A percentile compares a stretch with the other conserved stretches of the same genome.
Evolutionary conservation across 2,329 filamentous ascomycete genomes (phyloP).

Genomic region (Lachnellula subtilissima): DNA sequence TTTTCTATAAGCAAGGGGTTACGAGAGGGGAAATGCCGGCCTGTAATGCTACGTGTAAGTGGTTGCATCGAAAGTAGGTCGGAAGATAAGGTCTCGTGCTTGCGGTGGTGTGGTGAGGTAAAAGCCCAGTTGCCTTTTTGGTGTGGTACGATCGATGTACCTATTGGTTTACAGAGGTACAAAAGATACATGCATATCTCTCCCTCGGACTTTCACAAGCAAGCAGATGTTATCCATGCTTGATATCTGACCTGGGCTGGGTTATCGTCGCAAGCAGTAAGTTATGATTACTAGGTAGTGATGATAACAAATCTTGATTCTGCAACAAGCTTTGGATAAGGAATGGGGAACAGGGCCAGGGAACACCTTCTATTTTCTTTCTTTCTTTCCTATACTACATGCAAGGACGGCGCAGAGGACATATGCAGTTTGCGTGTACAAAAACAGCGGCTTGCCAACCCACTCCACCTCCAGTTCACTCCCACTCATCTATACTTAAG

Average conservation of each 20-base stretch:
- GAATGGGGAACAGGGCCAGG: background rate
- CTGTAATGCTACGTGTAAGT: slow-evolving; percentile 6
- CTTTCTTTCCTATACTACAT: slow-evolving; percentile 30
- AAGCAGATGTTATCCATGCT: too few species aligned
- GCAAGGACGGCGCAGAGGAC: slow-evolving; percentile 22
- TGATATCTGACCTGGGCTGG: background rate
- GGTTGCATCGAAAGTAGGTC: background rate
- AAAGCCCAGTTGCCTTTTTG: background rate
- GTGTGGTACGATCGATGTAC: too few species aligned
- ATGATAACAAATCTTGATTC: too few species aligned
- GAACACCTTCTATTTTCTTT: slow-evolving; percentile 5
- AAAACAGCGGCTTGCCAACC: slow-evolving; percentile 19
- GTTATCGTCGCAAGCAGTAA: too few species aligned
- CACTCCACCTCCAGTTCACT: slow-evolving; percentile 4
- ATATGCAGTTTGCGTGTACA: slow-evolving; percentile 23
- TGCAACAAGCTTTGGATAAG: background rate
- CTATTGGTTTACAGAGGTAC: too few species aligned
- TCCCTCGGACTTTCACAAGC: too few species aligned
- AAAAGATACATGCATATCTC: too few species aligned
- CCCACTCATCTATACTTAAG: slow-evolving; percentile 17
- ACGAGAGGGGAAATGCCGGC: too few species aligned
- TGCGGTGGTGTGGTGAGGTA: background rate
- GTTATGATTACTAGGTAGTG: too few species aligned
- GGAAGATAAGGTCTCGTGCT: slow-evolving; percentile 8
- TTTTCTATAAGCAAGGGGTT: too few species aligned